Percentiles rank a stretch among this genome's conserved stretches.
Conservation (phyloP, 2,329 filamentous ascomycete genomes). For the Polytolypa hystricis region DNA sequence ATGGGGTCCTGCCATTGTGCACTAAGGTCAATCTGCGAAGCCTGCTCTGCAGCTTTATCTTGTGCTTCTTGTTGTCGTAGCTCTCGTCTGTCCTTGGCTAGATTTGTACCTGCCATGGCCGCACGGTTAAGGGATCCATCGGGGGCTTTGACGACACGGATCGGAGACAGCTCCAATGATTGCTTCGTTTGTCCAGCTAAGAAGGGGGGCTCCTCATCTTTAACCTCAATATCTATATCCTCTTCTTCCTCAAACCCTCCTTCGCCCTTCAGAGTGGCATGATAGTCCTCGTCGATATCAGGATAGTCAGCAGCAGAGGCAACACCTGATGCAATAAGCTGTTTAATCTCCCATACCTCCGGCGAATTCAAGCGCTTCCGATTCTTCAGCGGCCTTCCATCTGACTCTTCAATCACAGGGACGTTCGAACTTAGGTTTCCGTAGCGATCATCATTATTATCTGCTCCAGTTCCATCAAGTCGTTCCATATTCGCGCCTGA, state of each 20-base stretch:
- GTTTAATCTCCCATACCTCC: constrained; percentile 93
- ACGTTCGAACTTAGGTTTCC: constrained; percentile 42
- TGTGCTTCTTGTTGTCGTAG: constrained; percentile 79
- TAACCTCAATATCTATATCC: constrained; percentile 92
- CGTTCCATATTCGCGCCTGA: constrained; percentile 86
- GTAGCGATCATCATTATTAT: constrained; percentile 52
- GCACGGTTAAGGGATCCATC: constrained; percentile 97
- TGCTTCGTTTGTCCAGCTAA: constrained; percentile 93
- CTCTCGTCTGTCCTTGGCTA: constrained; percentile 85
- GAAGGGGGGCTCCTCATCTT: constrained; percentile 94
- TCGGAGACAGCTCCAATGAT: constrained; percentile 86
- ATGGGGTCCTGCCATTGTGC: constrained; percentile 97
- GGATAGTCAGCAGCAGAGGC: constrained; percentile 89
- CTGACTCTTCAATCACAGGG: constrained; percentile 53
- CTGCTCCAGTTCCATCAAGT: constrained; percentile 49
- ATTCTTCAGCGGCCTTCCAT: constrained; percentile 46
- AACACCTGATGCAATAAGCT: constrained; percentile 89
- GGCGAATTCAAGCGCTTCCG: constrained; percentile 94
- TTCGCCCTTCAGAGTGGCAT: constrained; percentile 74
- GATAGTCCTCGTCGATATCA: constrained; percentile 87
- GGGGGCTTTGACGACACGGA: constrained; percentile 91
- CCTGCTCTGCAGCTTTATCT: constrained; percentile 62
- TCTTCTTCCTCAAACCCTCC: constrained; percentile 86
- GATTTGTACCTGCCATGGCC: constrained; percentile 79
- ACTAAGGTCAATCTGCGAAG: constrained; percentile 67